Evolutionary conservation across 495 filamentous ascomycete species (phyloP), one percentile per base, ranked within the genome.

Genomic region (Penicillium nucicola): DNA sequence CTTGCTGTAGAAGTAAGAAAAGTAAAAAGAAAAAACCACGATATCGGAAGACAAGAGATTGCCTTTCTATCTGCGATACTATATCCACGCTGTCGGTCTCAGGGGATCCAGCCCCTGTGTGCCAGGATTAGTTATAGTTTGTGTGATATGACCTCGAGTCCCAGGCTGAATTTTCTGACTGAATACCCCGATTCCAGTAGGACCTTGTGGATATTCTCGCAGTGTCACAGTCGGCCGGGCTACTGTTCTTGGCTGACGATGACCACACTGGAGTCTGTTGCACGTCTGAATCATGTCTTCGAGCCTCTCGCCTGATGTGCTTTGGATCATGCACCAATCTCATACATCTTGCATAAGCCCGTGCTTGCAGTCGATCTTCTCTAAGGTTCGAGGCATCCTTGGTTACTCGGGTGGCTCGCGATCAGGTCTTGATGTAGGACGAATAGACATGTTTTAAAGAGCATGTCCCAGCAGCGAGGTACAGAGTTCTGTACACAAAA

Each of bases 341-440:
- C 30, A 34, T 34, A 31, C 1, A 10, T 20, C 11, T 5, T 45
- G 19, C 32, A 25, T 35, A 22, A 22, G 20, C n/a, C n/a, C n/a
- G n/a, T 22, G 20, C n/a, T n/a, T 5, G 8, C n/a, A 8, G 6
- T 35, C 20, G 17, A 40, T 40, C 25, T 19, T 20, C 35, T 38
- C 23, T 13, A 7, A 4, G 19, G 35, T 3, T 32, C 6, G 13
- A 17, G 34, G 33, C 23, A 23, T 28, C 6, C 31, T 11, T 20
- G 15, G 34, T 28, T 31, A 20, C 15, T 31, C 22, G 14, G 19
- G 19, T 35, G 22, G 35, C 5, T 19, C 23, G 14, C 10, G 45
- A 39, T 48, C 45, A 15, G 45, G 39, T 20, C 10, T 38, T 14
- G 22, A 48, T 39, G 34, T 48, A 14, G 13, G 14, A 48, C 45